These are phyloP conservation scores for Blumeria hordei DNA, from an alignment of 2,329 filamentous ascomycete species.

Conservation along the genomic window DNA sequence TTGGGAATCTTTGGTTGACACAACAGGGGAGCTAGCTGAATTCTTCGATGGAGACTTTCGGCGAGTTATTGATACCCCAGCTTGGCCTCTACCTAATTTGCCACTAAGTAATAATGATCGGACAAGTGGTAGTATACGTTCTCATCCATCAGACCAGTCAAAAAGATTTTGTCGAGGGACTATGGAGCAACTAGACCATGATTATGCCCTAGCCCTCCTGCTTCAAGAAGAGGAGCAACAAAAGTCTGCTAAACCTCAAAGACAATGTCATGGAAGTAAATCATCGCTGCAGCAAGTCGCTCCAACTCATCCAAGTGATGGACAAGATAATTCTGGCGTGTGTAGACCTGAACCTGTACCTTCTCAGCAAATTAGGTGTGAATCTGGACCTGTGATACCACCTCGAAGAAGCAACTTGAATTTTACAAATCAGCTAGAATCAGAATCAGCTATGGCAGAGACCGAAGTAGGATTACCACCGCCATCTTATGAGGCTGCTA, in stretches of 20 bases:
- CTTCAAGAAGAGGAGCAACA: slow-evolving; percentile 88
- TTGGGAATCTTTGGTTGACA: slow-evolving; percentile 82
- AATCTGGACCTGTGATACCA: slow-evolving; percentile 19
- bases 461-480: slow-evolving; percentile 29
- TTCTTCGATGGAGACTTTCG: slow-evolving; percentile 82
- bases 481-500: slow-evolving; percentile 41
- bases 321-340: slow-evolving; percentile 14
- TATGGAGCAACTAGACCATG: slow-evolving; percentile 52
- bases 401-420: slow-evolving; percentile 16
- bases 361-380: slow-evolving; percentile 3
- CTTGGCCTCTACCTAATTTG: slow-evolving; percentile 3
- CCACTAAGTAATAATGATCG: slow-evolving; percentile 5
- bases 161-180: slow-evolving; percentile 7
- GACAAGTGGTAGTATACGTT: slow-evolving; percentile 6
- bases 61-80: slow-evolving; percentile 38
- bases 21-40: slow-evolving; percentile 60
- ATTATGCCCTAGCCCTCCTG: slow-evolving; percentile 71
- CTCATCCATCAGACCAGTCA: slow-evolving; percentile 2
- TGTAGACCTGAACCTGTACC: slow-evolving; percentile 11
- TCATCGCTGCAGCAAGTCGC: slow-evolving; percentile 49
- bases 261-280: slow-evolving; percentile 38
- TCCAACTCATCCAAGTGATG: slow-evolving; percentile 21
- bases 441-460: slow-evolving; percentile 4
- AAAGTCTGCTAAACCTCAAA: slow-evolving; percentile 34
- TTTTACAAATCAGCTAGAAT: not conserved